Evolutionary conservation across 177 flowering plant species (phyloP), one percentile per base, ranked within the genome.

Genomic region (Vitis hybrid): DNA sequence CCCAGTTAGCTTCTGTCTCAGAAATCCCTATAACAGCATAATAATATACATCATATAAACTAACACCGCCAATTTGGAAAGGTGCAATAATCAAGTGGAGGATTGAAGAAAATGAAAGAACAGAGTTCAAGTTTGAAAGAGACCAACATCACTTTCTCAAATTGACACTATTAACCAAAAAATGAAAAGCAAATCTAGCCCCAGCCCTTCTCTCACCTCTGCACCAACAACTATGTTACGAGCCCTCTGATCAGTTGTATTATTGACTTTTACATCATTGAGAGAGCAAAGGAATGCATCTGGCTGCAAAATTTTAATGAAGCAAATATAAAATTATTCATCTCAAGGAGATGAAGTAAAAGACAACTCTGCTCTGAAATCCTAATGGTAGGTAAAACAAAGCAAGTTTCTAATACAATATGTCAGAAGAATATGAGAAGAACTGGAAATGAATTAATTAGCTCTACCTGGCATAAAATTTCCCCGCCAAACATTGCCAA

Each of bases 231-330:
- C 76, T 61, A 78, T 78, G 77, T 90, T 89, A 9, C 91, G 93
- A 15, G 82, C 84, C 80, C 99, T 88, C 67, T 80, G 99, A 76
- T 93, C 94, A 75, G 86, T 64, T 53, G 91, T 81, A 72, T 88
- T 90, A 20, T 79, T 88, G 70, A 95, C 97, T 79, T 85, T 90
- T 65, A 95, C 99, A 79, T 93, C 97, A 82, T 85, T 86, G 77
- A 93, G 73, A 1, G 99, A 95, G 83, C 99, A 95, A 72, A 95
- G 96, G 70, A 95, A 95, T 63, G 97, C 96, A 91, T 95, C 99
- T 85, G 98, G 97, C 99, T 95, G 85, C 89, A 91, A 67, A 77
- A 69, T 68, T 55, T 61, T 49, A n/a, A 71, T 26, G 39, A 67
- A 74, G 71, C 58, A 70, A 18, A 67, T 52, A 64, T 50, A 60